Conservation (phyloP, 2,329 filamentous ascomycete genomes). For the Colletotrichum sansevieriae region DNA sequence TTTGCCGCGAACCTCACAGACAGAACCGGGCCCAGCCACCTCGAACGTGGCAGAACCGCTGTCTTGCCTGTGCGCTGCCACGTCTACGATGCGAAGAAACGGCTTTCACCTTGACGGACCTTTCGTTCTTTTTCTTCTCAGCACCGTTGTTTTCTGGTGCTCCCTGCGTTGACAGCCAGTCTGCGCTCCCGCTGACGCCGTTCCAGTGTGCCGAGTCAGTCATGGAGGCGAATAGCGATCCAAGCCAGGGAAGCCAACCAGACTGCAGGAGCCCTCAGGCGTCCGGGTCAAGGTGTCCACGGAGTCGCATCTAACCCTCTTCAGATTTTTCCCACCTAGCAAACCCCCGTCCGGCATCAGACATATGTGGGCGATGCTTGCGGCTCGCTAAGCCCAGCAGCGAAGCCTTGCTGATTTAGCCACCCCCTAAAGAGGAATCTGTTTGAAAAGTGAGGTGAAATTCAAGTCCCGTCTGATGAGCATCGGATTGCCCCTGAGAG, state of each 20-base stretch:
- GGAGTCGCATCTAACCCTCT: slow-evolving; percentile 30
- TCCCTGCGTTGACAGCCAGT: slow-evolving; percentile 23
- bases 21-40: slow-evolving; percentile 21
- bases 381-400: slow-evolving; percentile 29
- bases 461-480: slow-evolving; percentile 6
- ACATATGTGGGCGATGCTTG: slow-evolving; percentile 21
- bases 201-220: slow-evolving; percentile 22
- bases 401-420: neutral
- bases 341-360: slow-evolving; percentile 32
- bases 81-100: slow-evolving; percentile 2
- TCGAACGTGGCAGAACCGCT: slow-evolving; percentile 21
- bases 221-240: slow-evolving; percentile 36
- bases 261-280: slow-evolving; percentile 16
- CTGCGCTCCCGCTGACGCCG: slow-evolving; percentile 9
- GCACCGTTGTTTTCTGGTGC: too few species aligned
- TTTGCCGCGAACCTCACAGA: slow-evolving; percentile 1
- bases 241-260: slow-evolving; percentile 37
- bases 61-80: slow-evolving; percentile 17
- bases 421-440: slow-evolving; percentile 16
- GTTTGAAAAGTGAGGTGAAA: slow-evolving; percentile 15
- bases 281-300: neutral
- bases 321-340: neutral
- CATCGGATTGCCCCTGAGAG: slow-evolving; percentile 26
- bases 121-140: neutral
- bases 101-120: neutral